phyloP scores from a whole-genome alignment of 2,329 filamentous ascomycete species.

The Phaeomoniella chlamydospora region DNA sequence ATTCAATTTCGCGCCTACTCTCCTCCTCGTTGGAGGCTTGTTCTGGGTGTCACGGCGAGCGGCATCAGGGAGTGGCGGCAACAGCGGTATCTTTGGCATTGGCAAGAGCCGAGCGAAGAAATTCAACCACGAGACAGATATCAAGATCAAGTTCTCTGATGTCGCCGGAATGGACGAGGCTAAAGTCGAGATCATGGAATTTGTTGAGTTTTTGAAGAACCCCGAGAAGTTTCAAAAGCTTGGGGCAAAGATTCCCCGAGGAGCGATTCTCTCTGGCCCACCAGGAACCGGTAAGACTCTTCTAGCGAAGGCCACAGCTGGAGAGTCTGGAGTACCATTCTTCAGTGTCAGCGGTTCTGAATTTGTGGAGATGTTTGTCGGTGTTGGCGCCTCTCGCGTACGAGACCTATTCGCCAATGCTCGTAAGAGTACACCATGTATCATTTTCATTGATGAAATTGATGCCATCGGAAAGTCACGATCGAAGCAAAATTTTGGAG shows the following conservation, averaged over 20 bases:
- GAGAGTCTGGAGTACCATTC: constrained; percentile 93
- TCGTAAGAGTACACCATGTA: constrained; percentile 90
- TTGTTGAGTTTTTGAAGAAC: constrained; percentile 91
- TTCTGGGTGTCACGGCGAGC: constrained; percentile 68
- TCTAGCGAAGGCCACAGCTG: constrained; percentile 90
- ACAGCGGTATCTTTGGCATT: constrained; percentile 83
- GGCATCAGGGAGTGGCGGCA: constrained; percentile 47
- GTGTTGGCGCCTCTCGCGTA: constrained; percentile 90
- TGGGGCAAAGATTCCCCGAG: constrained; percentile 93
- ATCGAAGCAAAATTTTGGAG: constrained; percentile 66
- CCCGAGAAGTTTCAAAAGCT: constrained; percentile 85
- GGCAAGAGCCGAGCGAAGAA: constrained; percentile 90
- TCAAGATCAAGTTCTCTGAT: constrained; percentile 95
- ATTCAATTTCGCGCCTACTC: constrained; percentile 70
- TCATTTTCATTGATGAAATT: constrained; percentile 99
- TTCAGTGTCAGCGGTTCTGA: constrained; percentile 97
- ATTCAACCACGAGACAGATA: constrained; percentile 91
- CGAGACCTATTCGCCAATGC: constrained; percentile 89
- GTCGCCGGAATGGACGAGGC: constrained; percentile 98
- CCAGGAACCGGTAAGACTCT: constrained; percentile 97
- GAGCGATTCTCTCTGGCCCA: constrained; percentile 91
- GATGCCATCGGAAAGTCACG: constrained; percentile 91
- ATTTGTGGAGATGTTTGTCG: constrained; percentile 99
- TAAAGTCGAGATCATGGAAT: constrained; percentile 98
- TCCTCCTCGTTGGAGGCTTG: constrained; percentile 72